Evolutionary conservation across 2,329 filamentous ascomycete genomes (phyloP).

Genomic region (Sclerotinia spermophila): DNA sequence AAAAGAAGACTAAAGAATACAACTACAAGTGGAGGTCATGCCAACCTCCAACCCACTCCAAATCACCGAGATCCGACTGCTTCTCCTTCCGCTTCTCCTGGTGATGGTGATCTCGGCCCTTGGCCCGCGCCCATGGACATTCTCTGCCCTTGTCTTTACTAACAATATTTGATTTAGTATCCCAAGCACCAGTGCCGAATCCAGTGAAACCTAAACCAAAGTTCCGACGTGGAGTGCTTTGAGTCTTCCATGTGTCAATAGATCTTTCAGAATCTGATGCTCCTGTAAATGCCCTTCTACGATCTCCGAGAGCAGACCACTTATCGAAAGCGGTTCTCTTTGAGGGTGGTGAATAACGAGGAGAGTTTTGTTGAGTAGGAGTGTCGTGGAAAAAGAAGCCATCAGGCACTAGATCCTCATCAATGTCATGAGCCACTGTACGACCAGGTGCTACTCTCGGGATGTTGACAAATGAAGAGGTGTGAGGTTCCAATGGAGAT

Average conservation of each 20-base stretch:
- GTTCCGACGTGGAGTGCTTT: conserved; percentile 39
- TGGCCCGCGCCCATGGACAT: conserved; percentile 49
- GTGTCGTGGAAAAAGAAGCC: conserved; percentile 70
- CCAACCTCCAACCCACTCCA: conserved; percentile 96
- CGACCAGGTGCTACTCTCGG: conserved; percentile 39
- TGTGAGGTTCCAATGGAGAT: conserved; percentile 52
- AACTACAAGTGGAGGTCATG: conserved; percentile 59
- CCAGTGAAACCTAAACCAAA: conserved; percentile 47
- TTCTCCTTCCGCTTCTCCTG: conserved; percentile 36
- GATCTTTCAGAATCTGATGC: conserved; percentile 49
- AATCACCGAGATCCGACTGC: conserved; percentile 62
- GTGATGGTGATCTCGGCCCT: conserved; percentile 47
- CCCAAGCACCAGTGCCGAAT: conserved; percentile 40
- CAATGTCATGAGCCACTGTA: conserved; percentile 48
- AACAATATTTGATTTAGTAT: conserved; percentile 36
- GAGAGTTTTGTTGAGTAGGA: conserved; percentile 39
- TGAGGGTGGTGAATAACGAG: conserved; percentile 61
- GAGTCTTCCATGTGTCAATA: conserved; percentile 44
- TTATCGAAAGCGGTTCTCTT: conserved; percentile 70
- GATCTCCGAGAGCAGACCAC: conserved; percentile 84
- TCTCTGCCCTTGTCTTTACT: conserved; percentile 40
- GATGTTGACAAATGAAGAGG: conserved; percentile 49
- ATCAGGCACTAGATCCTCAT: conserved; percentile 63
- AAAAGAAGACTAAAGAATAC: conserved; percentile 21
- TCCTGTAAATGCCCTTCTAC: conserved; percentile 64